Evolutionary conservation across 805 yeast species (phyloP).

Genomic region (Wickerhamomyces silvicola): DNA sequence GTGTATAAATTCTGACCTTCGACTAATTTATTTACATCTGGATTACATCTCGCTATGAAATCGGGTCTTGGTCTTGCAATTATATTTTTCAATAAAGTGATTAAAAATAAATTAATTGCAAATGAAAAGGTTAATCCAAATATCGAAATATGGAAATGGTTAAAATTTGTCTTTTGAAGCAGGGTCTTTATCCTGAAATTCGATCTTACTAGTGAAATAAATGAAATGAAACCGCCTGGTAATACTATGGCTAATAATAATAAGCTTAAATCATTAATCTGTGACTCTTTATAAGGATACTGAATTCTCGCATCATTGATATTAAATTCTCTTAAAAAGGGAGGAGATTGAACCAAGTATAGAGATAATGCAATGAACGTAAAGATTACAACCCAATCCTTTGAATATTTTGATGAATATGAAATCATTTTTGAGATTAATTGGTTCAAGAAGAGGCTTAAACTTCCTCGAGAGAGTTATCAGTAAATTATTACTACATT

Average conservation of each 20-base stretch:
- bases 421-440: no score
- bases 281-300: conserved; percentile 21
- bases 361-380: no score
- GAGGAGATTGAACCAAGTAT: no score
- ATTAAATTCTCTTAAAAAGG: conserved; percentile 26
- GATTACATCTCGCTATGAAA: conserved; percentile 76
- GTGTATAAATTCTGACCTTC: conserved; percentile 12
- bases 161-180: conserved; percentile 5
- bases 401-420: no score
- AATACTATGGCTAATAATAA: conserved; percentile 3
- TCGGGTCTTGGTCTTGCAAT: conserved; percentile 91
- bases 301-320: conserved; percentile 25
- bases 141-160: conserved; percentile 8
- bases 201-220: not conserved
- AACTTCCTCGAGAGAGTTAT: no score
- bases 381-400: no score
- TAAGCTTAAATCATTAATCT: conserved; percentile 6
- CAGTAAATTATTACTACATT: no score
- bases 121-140: conserved; percentile 9
- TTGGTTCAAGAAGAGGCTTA: no score
- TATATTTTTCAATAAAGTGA: conserved; percentile 57
- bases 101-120: conserved; percentile 10
- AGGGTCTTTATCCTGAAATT: not conserved
- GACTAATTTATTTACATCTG: conserved; percentile 36
- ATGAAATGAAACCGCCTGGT: conserved; percentile 1